Evolutionary conservation across 2,329 filamentous ascomycete species (phyloP), one percentile per base, ranked within the genome.

Genomic region (Neonectria neomacrospora): DNA sequence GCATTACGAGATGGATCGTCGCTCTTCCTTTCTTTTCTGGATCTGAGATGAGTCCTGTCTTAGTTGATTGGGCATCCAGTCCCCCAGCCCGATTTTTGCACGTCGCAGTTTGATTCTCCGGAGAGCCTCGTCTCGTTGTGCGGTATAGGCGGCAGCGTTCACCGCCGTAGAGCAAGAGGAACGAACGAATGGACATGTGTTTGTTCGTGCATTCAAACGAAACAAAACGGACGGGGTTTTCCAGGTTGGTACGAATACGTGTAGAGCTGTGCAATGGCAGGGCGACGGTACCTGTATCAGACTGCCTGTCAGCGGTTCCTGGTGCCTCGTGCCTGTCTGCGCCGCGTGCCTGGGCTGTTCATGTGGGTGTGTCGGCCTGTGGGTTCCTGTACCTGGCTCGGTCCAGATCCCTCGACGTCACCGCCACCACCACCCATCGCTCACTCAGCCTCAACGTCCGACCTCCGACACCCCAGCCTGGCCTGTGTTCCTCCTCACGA

Each of bases 341-440:
- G 26, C 23, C 16, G 14, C 14, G 16, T 30, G 8, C 23, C 23
- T 30, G 23, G 8, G 14, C 23, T 30, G 23, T 26, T 28, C 16
- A n/a, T 26, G 20, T 48, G 45, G 45, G 23, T 26, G 23, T 6
- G 23, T 26, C 23, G 23, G 23, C 23, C 26, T 18, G 45, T 12
- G n/a, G 41, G 54, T 50, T 57, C 54, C 54, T 58, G 54, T 58
- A 26, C 54, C 54, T 58, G 54, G 41, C 37, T n/a, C 37, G 23
- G 23, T 26, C 20, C 23, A 41, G 20, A 9, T n/a, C 16, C 8
- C 16, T 18, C 45, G 26, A 48, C 45, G 45, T 48, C 45, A 48
- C 45, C 26, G 20, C 7, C 23, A 26, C 6, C 23, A 3, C 23
- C 23, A 26, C 6, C 23, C 23, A 26, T n/a, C n/a, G n/a, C n/a